phyloP scores from a whole-genome alignment of 2,329 filamentous ascomycete genomes.

The Trichocomaceae sp. region DNA sequence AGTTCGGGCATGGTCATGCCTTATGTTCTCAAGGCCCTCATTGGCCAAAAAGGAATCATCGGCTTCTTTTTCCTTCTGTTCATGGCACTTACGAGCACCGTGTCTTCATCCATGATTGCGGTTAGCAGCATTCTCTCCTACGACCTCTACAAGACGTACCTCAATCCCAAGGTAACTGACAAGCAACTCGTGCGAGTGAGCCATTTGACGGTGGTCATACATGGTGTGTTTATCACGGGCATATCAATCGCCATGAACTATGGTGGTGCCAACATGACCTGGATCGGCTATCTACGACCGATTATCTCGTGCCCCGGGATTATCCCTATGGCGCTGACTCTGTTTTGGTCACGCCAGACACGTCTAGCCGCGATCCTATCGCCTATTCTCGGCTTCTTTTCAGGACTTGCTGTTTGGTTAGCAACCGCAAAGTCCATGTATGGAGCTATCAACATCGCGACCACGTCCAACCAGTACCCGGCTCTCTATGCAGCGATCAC shows the following conservation, averaged over 20 bases:
- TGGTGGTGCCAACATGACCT: slow-evolving; percentile 20
- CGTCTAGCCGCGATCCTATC: slow-evolving; percentile 45
- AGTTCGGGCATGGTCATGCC: slow-evolving; percentile 45
- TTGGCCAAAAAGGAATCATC: no score
- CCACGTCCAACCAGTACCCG: no score
- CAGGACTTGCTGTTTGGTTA: slow-evolving; percentile 50
- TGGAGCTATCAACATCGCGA: no score
- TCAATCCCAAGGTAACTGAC: slow-evolving; percentile 43
- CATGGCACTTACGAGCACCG: slow-evolving; percentile 42
- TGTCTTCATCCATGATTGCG: slow-evolving; percentile 49
- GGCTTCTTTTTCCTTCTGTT: slow-evolving; percentile 16
- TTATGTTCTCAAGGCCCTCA: slow-evolving; percentile 38
- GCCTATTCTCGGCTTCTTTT: slow-evolving; percentile 46
- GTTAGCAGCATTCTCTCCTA: slow-evolving; percentile 51
- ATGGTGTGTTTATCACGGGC: slow-evolving; percentile 26
- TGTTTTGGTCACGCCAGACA: slow-evolving; percentile 48
- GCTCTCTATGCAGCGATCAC: no score
- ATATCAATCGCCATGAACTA: no score
- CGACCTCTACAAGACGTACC: slow-evolving; percentile 48
- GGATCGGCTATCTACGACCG: slow-evolving; percentile 18
- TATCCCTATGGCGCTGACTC: slow-evolving; percentile 48
- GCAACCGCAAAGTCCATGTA: slow-evolving; percentile 12
- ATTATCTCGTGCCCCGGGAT: slow-evolving; percentile 43
- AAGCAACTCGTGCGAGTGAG: slow-evolving; percentile 46
- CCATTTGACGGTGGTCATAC: slow-evolving; percentile 50